phyloP scores from a whole-genome alignment of 768 basidiomycete species.

The Naganishia kalamii region DNA sequence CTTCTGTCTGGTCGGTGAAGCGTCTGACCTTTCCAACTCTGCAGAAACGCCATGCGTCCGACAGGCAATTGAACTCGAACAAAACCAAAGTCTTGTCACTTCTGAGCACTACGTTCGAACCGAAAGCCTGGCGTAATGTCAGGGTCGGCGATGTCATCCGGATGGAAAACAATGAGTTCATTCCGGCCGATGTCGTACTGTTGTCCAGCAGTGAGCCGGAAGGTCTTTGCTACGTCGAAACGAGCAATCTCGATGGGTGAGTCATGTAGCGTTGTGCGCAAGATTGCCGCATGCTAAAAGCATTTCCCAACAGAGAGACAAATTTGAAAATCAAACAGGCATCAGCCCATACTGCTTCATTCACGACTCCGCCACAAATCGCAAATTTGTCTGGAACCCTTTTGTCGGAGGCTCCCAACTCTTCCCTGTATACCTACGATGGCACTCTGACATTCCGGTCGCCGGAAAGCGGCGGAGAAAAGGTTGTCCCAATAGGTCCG shows the following conservation, averaged over 20 bases:
- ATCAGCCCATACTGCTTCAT: conserved; percentile 66
- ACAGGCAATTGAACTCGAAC: conserved; percentile 81
- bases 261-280: conserved; percentile 22
- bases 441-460: conserved; percentile 54
- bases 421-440: conserved; percentile 93
- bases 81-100: conserved; percentile 65
- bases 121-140: conserved; percentile 81
- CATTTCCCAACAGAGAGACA: conserved; percentile 63
- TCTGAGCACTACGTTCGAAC: conserved; percentile 55
- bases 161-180: conserved; percentile 83
- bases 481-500: conserved; percentile 76
- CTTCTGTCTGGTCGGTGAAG: not conserved
- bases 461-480: conserved; percentile 54
- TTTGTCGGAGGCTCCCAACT: conserved; percentile 94
- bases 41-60: conserved; percentile 94
- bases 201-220: conserved; percentile 90
- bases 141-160: conserved; percentile 87
- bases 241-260: conserved; percentile 92
- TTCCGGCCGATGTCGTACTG: conserved; percentile 87
- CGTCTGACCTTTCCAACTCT: not conserved
- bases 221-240: conserved; percentile 95
- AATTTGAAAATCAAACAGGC: conserved; percentile 99
- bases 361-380: conserved; percentile 72
- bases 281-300: not conserved
- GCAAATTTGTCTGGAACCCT: conserved; percentile 70